Conservation (phyloP, 176 grass and related monocot genomes). For the Tillandsia fasciculata region DNA sequence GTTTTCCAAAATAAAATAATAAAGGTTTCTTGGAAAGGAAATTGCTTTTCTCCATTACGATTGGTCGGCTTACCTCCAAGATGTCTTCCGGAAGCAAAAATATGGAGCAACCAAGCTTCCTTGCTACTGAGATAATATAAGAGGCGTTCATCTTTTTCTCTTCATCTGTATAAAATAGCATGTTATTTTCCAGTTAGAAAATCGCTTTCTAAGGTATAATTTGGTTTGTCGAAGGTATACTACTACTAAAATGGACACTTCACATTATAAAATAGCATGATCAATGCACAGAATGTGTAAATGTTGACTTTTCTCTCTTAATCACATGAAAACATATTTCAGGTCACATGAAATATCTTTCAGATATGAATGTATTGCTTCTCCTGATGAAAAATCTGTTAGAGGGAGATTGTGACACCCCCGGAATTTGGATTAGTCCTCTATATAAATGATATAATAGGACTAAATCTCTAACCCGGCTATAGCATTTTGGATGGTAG, state of each 20-base stretch:
- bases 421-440: no score
- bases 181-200: background rate
- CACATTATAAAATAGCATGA: no score
- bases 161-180: slow-evolving; percentile 43
- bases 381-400: no score
- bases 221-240: no score
- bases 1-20: background rate
- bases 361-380: no score
- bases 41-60: background rate
- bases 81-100: slow-evolving; percentile 97
- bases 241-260: no score
- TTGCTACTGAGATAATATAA: slow-evolving; percentile 89
- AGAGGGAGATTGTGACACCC: no score
- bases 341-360: background rate
- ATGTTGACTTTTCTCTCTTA: background rate
- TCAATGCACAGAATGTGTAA: no score
- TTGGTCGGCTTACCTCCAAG: slow-evolving; percentile 47
- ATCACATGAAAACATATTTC: slow-evolving; percentile 4
- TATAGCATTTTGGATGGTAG: no score
- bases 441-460: no score
- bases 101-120: slow-evolving; percentile 96
- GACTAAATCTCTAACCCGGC: no score
- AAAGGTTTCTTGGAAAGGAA: background rate
- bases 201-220: background rate
- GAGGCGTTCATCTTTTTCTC: slow-evolving; percentile 98